These are phyloP conservation scores for Boletus semigastroideus DNA, from an alignment of 1,284 basidiomycete species.

Conservation along the genomic window DNA sequence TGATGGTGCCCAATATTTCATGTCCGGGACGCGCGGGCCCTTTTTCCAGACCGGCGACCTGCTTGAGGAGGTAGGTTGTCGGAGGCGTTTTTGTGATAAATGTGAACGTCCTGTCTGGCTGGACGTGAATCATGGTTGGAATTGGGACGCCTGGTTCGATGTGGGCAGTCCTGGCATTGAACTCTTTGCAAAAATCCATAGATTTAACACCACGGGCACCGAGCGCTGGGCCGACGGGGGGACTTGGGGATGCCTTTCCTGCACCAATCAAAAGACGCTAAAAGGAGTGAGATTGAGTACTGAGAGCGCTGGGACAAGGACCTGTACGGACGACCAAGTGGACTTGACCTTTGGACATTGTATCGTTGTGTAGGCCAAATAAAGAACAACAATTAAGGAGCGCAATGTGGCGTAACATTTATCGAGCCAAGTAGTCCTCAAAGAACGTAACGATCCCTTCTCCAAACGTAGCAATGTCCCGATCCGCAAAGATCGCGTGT, in stretches of 20 bases:
- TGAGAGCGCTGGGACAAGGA: constrained; percentile 2
- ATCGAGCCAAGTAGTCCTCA: constrained; percentile 30
- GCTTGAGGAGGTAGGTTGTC: constrained; percentile 89
- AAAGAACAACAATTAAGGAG: constrained; percentile 24
- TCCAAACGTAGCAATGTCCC: constrained; percentile 43
- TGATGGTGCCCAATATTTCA: constrained; percentile 78
- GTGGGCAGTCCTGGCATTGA: constrained; percentile 89
- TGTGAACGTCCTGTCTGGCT: constrained; percentile 93
- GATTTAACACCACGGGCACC: constrained; percentile 99
- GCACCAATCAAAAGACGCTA: constrained; percentile 87
- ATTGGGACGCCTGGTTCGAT: constrained; percentile 85
- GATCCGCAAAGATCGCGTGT: constrained; percentile 43
- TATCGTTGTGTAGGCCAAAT: constrained; percentile 18
- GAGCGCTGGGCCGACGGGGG: constrained; percentile 95
- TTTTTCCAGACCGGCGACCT: constrained; percentile 88
- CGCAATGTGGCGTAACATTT: too few species aligned
- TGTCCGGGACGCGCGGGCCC: constrained; percentile 81
- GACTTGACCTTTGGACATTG: constrained; percentile 31
- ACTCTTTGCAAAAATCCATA: constrained; percentile 99
- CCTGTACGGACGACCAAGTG: constrained; percentile 32
- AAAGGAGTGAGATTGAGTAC: constrained; percentile 12
- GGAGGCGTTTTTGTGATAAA: constrained; percentile 94
- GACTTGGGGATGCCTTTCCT: constrained; percentile 94
- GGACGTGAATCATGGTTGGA: constrained; percentile 89
- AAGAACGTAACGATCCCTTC: constrained; percentile 41